Conservation (phyloP, 352 stramenopile species). For the Phytophthora constricta region DNA sequence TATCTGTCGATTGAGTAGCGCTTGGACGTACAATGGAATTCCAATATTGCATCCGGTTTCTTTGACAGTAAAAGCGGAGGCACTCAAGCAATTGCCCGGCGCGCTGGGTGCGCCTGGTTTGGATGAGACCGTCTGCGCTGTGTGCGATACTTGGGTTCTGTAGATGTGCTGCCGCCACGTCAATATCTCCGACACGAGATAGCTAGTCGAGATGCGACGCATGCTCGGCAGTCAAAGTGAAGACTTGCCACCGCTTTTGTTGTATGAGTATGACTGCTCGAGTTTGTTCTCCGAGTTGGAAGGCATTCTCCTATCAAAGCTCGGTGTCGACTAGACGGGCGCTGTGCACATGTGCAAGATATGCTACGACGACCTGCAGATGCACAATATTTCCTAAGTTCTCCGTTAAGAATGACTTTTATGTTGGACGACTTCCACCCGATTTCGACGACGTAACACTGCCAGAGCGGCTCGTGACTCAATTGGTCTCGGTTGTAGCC, state of each 20-base stretch:
- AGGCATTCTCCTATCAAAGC: slow-evolving; percentile 12
- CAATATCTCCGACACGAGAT: not conserved
- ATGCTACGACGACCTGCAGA: slow-evolving; percentile 2
- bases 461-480: slow-evolving; percentile 16
- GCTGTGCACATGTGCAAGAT: not conserved
- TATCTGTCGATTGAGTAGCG: not conserved
- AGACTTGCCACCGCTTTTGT: not conserved
- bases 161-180: not conserved
- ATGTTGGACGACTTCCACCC: slow-evolving; percentile 10
- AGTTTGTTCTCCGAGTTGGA: not conserved
- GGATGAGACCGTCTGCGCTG: not conserved
- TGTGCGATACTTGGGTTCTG: not conserved
- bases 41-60: not conserved
- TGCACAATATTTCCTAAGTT: slow-evolving; percentile 18
- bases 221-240: not conserved
- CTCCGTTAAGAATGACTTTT: slow-evolving; percentile 37
- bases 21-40: not conserved
- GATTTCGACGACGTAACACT: slow-evolving; percentile 1
- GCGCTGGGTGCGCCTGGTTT: not conserved
- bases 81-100: not conserved
- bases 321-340: not conserved
- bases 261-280: slow-evolving; percentile 6
- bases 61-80: not conserved
- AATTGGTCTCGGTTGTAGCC: slow-evolving; percentile 22
- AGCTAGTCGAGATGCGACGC: not conserved